phyloP scores from a whole-genome alignment of 2,329 filamentous ascomycete genomes.

The Zymoseptoria brevis region DNA sequence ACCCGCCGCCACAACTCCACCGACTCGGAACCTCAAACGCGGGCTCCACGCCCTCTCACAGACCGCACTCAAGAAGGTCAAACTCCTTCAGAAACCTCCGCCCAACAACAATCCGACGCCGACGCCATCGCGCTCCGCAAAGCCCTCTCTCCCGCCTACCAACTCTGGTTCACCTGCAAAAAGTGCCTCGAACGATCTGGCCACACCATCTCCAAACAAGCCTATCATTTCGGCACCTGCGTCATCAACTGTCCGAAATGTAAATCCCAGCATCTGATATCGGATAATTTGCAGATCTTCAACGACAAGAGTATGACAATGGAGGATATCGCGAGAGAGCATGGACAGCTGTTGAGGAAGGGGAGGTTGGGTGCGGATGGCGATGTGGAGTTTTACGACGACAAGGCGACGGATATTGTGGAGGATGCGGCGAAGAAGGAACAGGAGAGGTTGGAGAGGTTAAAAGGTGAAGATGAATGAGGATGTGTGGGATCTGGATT shows the following conservation, averaged over 20 bases:
- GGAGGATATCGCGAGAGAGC: conserved; percentile 68
- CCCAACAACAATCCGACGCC: conserved; percentile 15
- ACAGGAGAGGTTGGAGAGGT: neutral
- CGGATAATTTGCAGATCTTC: conserved; percentile 80
- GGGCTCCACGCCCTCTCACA: conserved; percentile 22
- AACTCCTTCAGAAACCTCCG: conserved; percentile 7
- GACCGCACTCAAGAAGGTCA: conserved; percentile 12
- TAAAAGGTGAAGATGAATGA: neutral
- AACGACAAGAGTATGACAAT: conserved; percentile 62
- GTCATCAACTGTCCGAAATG: conserved; percentile 83
- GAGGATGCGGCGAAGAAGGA: neutral
- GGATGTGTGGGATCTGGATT: neutral
- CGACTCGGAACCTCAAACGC: conserved; percentile 4
- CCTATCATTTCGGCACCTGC: conserved; percentile 84
- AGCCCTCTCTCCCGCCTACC: conserved; percentile 59
- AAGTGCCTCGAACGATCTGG: conserved; percentile 66
- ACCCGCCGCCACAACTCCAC: conserved; percentile 5
- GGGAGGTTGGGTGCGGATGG: conserved; percentile 66
- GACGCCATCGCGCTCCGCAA: conserved; percentile 35
- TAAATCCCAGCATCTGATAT: conserved; percentile 81
- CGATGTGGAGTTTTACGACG: conserved; percentile 89
- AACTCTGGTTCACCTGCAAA: conserved; percentile 86
- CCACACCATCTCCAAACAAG: conserved; percentile 85
- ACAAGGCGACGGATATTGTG: conserved; percentile 36
- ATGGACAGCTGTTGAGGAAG: conserved; percentile 65